A percentile compares a stretch with the other conserved stretches of the same genome.
These are phyloP conservation scores for Solanum lignicaule DNA, from an alignment of 257 asterid genomes.

Conservation along the genomic window DNA sequence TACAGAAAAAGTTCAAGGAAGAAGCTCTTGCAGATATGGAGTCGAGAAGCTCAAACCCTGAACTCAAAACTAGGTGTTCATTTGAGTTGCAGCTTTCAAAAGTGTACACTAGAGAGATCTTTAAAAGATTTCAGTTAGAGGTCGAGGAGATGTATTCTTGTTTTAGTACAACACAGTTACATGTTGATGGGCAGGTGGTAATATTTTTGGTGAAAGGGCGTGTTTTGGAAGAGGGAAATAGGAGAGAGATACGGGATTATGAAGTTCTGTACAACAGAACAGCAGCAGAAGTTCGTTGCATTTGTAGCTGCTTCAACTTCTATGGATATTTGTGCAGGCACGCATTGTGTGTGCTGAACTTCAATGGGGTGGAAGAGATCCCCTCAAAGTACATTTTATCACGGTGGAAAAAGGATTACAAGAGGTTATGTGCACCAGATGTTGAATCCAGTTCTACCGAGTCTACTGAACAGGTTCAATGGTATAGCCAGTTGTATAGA, in stretches of 20 bases:
- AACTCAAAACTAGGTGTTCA: slow-evolving; percentile 56
- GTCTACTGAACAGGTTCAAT: slow-evolving; percentile 20
- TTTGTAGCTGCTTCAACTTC: slow-evolving; percentile 78
- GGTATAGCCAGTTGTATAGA: slow-evolving; percentile 45
- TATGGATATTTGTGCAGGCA: slow-evolving; percentile 74
- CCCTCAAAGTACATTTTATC: slow-evolving; percentile 57
- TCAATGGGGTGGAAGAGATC: slow-evolving; percentile 69
- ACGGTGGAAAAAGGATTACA: slow-evolving; percentile 70
- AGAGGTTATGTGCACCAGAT: slow-evolving; percentile 30
- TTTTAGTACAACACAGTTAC: slow-evolving; percentile 62
- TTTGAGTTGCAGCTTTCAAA: slow-evolving; percentile 64
- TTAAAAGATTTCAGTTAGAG: slow-evolving; percentile 57
- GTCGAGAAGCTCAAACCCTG: slow-evolving; percentile 44
- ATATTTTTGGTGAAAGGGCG: slow-evolving; percentile 69
- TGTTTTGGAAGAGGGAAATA: slow-evolving; percentile 43
- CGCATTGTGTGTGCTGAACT: slow-evolving; percentile 62
- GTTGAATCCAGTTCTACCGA: slow-evolving; percentile 12
- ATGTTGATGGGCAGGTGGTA: slow-evolving; percentile 41
- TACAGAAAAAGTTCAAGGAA: slow-evolving; percentile 62
- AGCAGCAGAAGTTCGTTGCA: slow-evolving; percentile 60
- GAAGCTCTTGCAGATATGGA: slow-evolving; percentile 58
- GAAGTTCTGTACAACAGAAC: slow-evolving; percentile 57
- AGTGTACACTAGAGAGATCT: slow-evolving; percentile 47
- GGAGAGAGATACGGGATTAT: slow-evolving; percentile 49
- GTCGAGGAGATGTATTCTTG: slow-evolving; percentile 88